Evolutionary conservation across 768 basidiomycete species (phyloP).

Genomic region (Hypsizygus marmoreus): DNA sequence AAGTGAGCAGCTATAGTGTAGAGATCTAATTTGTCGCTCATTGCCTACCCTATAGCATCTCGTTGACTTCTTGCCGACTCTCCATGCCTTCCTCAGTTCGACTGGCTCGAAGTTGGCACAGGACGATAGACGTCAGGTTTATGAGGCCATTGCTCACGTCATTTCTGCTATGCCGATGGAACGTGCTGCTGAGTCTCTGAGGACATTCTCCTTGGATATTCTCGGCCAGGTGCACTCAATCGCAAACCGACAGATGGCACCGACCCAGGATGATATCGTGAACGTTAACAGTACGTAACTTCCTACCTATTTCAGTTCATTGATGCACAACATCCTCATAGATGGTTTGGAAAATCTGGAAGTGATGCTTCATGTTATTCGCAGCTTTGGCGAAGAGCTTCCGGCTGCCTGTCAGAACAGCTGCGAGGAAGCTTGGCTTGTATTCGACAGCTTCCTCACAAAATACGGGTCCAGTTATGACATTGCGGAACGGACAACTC

Average conservation of each 20-base stretch:
- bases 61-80: constrained; percentile 86
- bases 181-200: constrained; percentile 82
- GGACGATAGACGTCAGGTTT: constrained; percentile 89
- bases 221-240: constrained; percentile 73
- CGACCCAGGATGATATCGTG: constrained; percentile 72
- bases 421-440: constrained; percentile 76
- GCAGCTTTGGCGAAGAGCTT: constrained; percentile 79
- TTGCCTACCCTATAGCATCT: constrained; percentile 61
- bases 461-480: constrained; percentile 78
- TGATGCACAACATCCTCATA: constrained; percentile 30
- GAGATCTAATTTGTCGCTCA: not conserved
- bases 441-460: constrained; percentile 79
- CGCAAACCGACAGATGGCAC: constrained; percentile 50
- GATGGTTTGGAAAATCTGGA: constrained; percentile 92
- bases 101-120: constrained; percentile 79
- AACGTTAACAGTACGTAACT: constrained; percentile 63
- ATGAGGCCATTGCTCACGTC: constrained; percentile 94
- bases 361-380: constrained; percentile 84
- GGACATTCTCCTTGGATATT: constrained; percentile 85
- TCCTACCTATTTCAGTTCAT: not conserved
- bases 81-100: constrained; percentile 85
- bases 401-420: constrained; percentile 80
- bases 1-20: constrained; percentile 43
- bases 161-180: constrained; percentile 94
- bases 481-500: constrained; percentile 80